These are phyloP conservation scores for Kitagawia praeruptora DNA, from an alignment of 129 eudicot species.

Conservation along the genomic window DNA sequence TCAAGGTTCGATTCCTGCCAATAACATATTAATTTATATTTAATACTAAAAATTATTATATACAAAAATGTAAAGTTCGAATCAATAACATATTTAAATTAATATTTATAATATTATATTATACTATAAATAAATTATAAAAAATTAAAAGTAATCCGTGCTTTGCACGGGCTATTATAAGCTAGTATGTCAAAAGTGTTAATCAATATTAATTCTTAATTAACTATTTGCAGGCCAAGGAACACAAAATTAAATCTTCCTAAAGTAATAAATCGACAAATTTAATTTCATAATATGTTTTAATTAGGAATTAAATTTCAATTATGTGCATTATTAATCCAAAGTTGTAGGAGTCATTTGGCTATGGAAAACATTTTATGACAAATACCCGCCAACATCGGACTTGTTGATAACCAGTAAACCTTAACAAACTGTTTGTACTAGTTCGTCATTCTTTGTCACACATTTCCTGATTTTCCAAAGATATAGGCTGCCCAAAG, in stretches of 20 bases:
- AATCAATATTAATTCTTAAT: not conserved
- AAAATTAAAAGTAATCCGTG: too few species aligned
- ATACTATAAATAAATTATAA: too few species aligned
- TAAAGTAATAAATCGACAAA: not conserved
- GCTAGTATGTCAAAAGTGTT: not conserved
- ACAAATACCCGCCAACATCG: constrained; percentile 54
- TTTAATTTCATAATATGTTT: not conserved
- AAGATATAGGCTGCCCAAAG: constrained; percentile 20
- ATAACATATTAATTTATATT: too few species aligned
- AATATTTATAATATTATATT: too few species aligned
- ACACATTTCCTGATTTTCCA: constrained; percentile 27
- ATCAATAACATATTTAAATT: too few species aligned
- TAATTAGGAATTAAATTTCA: not conserved
- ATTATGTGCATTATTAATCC: not conserved
- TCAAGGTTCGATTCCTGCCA: too few species aligned
- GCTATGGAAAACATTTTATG: not conserved
- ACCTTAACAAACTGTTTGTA: constrained; percentile 7
- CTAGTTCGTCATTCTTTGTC: not conserved
- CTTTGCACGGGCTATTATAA: too few species aligned
- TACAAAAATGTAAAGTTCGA: too few species aligned
- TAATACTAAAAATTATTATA: too few species aligned
- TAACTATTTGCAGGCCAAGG: not conserved
- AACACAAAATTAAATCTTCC: not conserved
- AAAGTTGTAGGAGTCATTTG: not conserved
- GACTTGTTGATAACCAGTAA: constrained; percentile 33